A percentile compares a stretch with the other conserved stretches of the same genome.
phyloP scores from a whole-genome alignment of 2,329 filamentous ascomycete species.

The Elsinoe batatas region DNA sequence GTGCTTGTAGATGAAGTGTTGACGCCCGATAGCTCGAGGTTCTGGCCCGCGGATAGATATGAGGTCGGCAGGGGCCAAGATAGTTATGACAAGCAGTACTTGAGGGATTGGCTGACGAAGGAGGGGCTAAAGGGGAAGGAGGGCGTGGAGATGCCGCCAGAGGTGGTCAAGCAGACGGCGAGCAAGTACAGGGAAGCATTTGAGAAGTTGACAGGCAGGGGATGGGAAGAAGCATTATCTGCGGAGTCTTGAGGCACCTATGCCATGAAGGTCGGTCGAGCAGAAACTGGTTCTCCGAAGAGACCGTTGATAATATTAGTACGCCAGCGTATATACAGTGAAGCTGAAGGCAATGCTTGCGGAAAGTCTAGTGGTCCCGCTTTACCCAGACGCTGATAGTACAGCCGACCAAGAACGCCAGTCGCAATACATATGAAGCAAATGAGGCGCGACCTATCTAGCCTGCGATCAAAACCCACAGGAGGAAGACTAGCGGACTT shows the following conservation, averaged over 20 bases:
- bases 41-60: conserved; percentile 72
- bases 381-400: neutral
- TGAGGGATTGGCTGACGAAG: conserved; percentile 70
- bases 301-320: neutral
- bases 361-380: neutral
- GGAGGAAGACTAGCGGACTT: conserved; percentile 23
- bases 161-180: conserved; percentile 58
- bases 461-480: conserved; percentile 29
- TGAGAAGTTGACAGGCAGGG: conserved; percentile 54
- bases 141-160: conserved; percentile 60
- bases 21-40: conserved; percentile 65
- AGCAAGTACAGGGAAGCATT: conserved; percentile 69
- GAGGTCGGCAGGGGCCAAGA: conserved; percentile 63
- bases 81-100: conserved; percentile 69
- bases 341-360: neutral
- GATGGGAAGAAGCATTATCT: conserved; percentile 26
- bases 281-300: neutral
- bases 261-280: neutral
- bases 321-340: conserved; percentile 13
- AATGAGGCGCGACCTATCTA: neutral
- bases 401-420: conserved; percentile 6
- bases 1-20: conserved; percentile 77
- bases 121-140: conserved; percentile 67
- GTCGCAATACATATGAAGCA: neutral
- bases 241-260: neutral